These are phyloP conservation scores for Tricholoma sp. DNA, from an alignment of 768 basidiomycete species.

Conservation along the genomic window DNA sequence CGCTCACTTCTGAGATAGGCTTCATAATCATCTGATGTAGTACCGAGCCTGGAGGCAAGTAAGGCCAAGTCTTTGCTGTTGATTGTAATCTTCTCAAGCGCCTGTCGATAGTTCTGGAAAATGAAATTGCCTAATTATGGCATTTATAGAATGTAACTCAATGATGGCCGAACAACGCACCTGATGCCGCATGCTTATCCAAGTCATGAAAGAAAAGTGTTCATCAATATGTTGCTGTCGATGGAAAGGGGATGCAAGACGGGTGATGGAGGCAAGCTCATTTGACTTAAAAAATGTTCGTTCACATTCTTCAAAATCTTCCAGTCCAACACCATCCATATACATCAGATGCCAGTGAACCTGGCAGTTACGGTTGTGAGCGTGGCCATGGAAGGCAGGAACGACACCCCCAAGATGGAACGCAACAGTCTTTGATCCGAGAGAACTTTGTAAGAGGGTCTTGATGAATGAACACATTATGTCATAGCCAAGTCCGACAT, in stretches of 20 bases:
- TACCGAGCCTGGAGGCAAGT: conserved; percentile 7
- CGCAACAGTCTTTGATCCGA: conserved; percentile 10
- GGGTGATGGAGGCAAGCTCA: conserved; percentile 16
- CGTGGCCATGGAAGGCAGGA: too few relatives aligned
- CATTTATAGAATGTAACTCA: too few relatives aligned
- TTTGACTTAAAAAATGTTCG: too few relatives aligned
- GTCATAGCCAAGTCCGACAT: conserved; percentile 23
- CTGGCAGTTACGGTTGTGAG: conserved; percentile 18
- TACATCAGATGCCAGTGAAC: too few relatives aligned
- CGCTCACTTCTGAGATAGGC: too few relatives aligned
- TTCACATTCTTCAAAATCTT: too few relatives aligned
- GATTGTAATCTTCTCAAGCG: conserved; percentile 18
- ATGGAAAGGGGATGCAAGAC: conserved; percentile 19
- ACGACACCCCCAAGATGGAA: conserved; percentile 10
- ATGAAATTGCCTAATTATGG: too few relatives aligned
- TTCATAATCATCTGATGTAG: too few relatives aligned
- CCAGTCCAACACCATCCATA: too few relatives aligned
- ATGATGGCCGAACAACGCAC: too few relatives aligned
- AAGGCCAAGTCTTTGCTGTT: conserved; percentile 8
- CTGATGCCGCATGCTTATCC: conserved; percentile 22
- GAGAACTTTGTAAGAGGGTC: conserved; percentile 18
- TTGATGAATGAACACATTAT: conserved; percentile 23
- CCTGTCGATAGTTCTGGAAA: too few relatives aligned
- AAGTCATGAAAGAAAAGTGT: conserved; percentile 29
- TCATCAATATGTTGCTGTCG: too few relatives aligned